Conservation (phyloP, 352 stramenopile species). For the Globisporangium viniferum region DNA sequence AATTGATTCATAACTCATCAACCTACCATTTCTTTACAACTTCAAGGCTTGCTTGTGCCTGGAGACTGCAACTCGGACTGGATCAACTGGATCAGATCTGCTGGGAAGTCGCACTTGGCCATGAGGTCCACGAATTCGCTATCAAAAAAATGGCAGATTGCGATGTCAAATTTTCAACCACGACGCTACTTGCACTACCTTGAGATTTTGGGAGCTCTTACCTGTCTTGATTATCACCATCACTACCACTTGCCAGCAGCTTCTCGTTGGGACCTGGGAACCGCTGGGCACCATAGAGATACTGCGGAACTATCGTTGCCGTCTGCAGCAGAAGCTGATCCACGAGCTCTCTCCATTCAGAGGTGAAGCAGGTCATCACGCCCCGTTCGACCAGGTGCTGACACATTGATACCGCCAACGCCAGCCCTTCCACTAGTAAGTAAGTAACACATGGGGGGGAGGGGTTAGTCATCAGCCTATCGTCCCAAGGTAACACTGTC, state of each 20-base stretch:
- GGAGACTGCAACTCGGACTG: conserved; percentile 16
- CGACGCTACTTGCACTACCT: not conserved
- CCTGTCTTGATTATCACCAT: not conserved
- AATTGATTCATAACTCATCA: not conserved
- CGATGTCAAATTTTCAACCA: not conserved
- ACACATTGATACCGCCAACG: conserved; percentile 29
- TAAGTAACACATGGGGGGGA: not conserved
- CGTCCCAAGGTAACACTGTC: too few species aligned
- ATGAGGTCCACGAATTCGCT: conserved; percentile 26
- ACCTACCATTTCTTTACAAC: not conserved
- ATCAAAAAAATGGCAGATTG: not conserved
- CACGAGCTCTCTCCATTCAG: conserved; percentile 30
- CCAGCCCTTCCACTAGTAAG: conserved; percentile 29
- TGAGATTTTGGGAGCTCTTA: not conserved
- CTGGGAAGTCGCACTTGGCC: conserved; percentile 29
- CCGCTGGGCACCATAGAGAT: not conserved
- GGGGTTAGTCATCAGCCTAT: not conserved
- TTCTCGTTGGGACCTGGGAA: not conserved
- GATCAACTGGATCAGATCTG: conserved; percentile 29
- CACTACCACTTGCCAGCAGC: not conserved
- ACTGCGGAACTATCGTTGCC: not conserved
- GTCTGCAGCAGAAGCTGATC: not conserved
- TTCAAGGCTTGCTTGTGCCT: not conserved
- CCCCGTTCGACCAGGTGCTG: conserved; percentile 27
- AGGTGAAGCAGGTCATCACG: conserved; percentile 29